phyloP scores from a whole-genome alignment of 2,329 filamentous ascomycete species.

The Clonostachys chloroleuca region DNA sequence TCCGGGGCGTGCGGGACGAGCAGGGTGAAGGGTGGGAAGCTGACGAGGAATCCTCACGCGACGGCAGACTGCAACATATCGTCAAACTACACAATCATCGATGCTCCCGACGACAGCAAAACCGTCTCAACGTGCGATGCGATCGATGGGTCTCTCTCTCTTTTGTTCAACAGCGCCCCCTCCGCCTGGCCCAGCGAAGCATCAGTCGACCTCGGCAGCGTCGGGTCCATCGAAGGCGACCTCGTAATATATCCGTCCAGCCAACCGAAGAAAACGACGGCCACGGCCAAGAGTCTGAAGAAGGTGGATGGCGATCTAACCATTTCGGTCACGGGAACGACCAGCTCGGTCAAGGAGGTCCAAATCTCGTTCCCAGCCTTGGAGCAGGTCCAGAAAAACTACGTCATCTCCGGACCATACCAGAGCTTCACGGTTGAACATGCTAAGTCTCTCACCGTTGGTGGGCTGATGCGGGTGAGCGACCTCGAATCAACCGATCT shows the following conservation, averaged over 20 bases:
- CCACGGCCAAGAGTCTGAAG: constrained; percentile 11
- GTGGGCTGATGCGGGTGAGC: constrained; percentile 13
- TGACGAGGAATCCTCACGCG: too few relatives aligned
- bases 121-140: constrained; percentile 13
- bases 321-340: constrained; percentile 12
- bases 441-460: constrained; percentile 8
- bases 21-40: too few relatives aligned
- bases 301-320: constrained; percentile 12
- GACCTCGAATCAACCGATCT: constrained; percentile 10
- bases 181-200: constrained; percentile 15
- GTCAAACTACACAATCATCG: constrained; percentile 17
- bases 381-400: constrained; percentile 11
- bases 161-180: constrained; percentile 13
- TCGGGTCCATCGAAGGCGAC: constrained; percentile 11
- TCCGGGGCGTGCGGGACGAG: too few relatives aligned
- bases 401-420: constrained; percentile 14
- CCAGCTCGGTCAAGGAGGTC: constrained; percentile 9
- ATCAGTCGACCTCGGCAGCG: constrained; percentile 13
- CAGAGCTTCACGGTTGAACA: constrained; percentile 11
- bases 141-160: constrained; percentile 16
- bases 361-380: constrained; percentile 11
- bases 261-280: constrained; percentile 12
- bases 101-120: constrained; percentile 9
- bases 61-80: constrained; percentile 14
- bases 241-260: constrained; percentile 12